Evolutionary conservation across 2,329 filamentous ascomycete genomes (phyloP), one percentile per base, ranked within the genome.

Genomic region (Fusarium ambrosium): DNA sequence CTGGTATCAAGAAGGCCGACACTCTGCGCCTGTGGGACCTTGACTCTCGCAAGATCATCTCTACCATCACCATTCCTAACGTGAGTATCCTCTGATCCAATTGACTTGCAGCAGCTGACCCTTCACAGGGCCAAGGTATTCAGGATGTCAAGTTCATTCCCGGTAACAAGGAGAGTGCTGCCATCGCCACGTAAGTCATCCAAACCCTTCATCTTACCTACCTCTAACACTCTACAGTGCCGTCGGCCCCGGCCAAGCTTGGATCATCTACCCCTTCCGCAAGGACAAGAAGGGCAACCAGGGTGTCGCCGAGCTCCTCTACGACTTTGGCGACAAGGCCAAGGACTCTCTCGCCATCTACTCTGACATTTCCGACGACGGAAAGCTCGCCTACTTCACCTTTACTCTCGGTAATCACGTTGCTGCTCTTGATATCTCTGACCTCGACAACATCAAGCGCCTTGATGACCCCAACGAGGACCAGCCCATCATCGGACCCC

Each of bases 71-170:
- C 14, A 91, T 92, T 67, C 90, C 90, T 24, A 78, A 89, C 60
- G 87, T 87, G 78, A 74, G 84, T 74, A 22, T 18, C 4, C n/a
- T 6, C 20, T 10, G 5, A 3, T 7, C 3, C 0, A 8, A 6
- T 0, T 8, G 2, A 29, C 0, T 4, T 2, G 5, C 24, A 11
- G 3, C 10, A 4, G 6, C 64, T 74, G 32, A 76, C 51, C 16
- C 3, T 3, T 7, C 16, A 34, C n/a, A 85, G 82, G 88, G 89
- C 39, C 85, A 85, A 45, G 90, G 90, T 70, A 91, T 92, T 61
- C 89, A 92, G 77, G 90, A 92, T 72, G 88, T 92, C 77, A 92
- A 92, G 80, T 91, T 91, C 82, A 92, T 92, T 71, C 90, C 90
- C 1, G 87, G 88, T 10, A 89, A 92, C 83, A 78, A 83, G 8